phyloP scores from a whole-genome alignment of 2,329 filamentous ascomycete genomes.

The Mycosphaerella arachidis region DNA sequence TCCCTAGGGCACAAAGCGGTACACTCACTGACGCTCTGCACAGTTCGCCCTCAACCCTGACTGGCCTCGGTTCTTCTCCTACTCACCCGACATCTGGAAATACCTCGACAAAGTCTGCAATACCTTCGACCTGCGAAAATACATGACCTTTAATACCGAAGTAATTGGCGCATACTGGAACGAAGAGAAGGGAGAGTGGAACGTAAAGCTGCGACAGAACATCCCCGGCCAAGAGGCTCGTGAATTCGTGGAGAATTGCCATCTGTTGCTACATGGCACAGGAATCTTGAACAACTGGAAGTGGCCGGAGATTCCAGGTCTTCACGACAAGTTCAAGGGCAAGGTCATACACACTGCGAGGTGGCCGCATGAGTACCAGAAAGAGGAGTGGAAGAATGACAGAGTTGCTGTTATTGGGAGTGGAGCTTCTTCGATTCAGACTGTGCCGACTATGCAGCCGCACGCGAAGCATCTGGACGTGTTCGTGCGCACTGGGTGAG shows the following conservation, averaged over 20 bases:
- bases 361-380: slow-evolving; percentile 45
- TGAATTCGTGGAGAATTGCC: slow-evolving; percentile 42
- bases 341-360: slow-evolving; percentile 41
- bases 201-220: slow-evolving; percentile 44
- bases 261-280: slow-evolving; percentile 43
- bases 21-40: too few species aligned
- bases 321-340: slow-evolving; percentile 44
- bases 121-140: slow-evolving; percentile 47
- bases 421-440: slow-evolving; percentile 44
- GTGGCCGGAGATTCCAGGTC: slow-evolving; percentile 37
- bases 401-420: slow-evolving; percentile 44
- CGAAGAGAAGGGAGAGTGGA: slow-evolving; percentile 48
- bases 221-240: slow-evolving; percentile 30
- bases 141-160: slow-evolving; percentile 50
- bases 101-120: slow-evolving; percentile 49
- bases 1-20: too few species aligned
- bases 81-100: slow-evolving; percentile 44
- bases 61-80: slow-evolving; percentile 46
- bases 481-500: slow-evolving; percentile 40
- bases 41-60: slow-evolving; percentile 35
- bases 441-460: slow-evolving; percentile 46
- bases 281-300: slow-evolving; percentile 36
- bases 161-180: slow-evolving; percentile 48
- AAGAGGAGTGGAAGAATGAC: slow-evolving; percentile 41
- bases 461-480: slow-evolving; percentile 44